Conservation (phyloP, 1,284 basidiomycete genomes). For the Athelia sp. region DNA sequence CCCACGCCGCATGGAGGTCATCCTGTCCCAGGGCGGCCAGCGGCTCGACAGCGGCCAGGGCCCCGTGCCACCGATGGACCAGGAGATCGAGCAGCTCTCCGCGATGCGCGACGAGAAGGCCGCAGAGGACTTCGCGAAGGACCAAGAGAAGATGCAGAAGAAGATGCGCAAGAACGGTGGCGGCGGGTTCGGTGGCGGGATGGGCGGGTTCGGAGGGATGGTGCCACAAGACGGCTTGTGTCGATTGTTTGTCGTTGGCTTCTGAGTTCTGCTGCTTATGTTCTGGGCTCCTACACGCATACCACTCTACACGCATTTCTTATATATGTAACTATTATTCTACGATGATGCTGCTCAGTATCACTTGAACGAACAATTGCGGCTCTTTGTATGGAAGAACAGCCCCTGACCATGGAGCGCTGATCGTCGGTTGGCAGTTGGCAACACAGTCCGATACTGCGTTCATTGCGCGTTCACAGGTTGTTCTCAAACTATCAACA, state of each 20-base stretch:
- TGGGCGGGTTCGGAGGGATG: not conserved
- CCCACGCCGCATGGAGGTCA: constrained; percentile 13
- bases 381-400: too few species aligned
- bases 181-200: not conserved
- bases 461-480: too few species aligned
- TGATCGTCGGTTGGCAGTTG: too few species aligned
- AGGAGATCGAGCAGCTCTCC: not conserved
- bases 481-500: too few species aligned
- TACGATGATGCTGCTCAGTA: too few species aligned
- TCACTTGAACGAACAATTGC: too few species aligned
- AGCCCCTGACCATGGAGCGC: too few species aligned
- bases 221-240: not conserved
- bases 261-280: too few species aligned
- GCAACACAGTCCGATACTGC: too few species aligned
- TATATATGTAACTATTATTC: too few species aligned
- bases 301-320: too few species aligned
- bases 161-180: not conserved
- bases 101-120: not conserved
- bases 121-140: not conserved
- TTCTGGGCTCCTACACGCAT: too few species aligned
- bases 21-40: constrained; percentile 12
- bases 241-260: not conserved
- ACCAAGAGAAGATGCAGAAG: not conserved
- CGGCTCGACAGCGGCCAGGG: constrained; percentile 1
- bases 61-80: not conserved